These are phyloP conservation scores for Alternaria sp. DNA, from an alignment of 2,329 filamentous ascomycete species.

Conservation along the genomic window DNA sequence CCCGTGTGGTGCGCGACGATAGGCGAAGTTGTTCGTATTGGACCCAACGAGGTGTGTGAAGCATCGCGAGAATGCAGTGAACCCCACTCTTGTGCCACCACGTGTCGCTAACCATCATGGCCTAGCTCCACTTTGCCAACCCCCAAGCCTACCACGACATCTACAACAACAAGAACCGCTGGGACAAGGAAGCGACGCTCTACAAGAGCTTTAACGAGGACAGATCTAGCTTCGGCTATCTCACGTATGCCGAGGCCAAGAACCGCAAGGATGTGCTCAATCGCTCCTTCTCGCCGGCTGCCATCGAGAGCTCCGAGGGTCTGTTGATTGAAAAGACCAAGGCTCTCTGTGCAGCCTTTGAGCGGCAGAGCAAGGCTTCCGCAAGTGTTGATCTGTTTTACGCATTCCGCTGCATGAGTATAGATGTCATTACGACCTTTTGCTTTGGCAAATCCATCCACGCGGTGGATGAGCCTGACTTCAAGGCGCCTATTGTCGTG, in stretches of 20 bases:
- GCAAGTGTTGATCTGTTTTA: conserved; percentile 32
- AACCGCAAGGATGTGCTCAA: conserved; percentile 52
- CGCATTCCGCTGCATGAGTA: conserved; percentile 29
- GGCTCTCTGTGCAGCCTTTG: conserved; percentile 40
- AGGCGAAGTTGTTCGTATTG: conserved; percentile 38
- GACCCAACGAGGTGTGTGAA: conserved; percentile 31
- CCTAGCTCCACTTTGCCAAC: conserved; percentile 52
- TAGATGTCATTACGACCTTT: conserved; percentile 43
- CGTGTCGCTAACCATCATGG: conserved; percentile 14
- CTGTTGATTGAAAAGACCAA: conserved; percentile 48
- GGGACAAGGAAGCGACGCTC: conserved; percentile 51
- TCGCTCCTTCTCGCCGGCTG: conserved; percentile 51
- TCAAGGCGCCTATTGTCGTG: conserved; percentile 51
- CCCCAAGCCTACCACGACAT: conserved; percentile 54
- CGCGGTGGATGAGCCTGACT: conserved; percentile 48
- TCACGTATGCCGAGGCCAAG: conserved; percentile 50
- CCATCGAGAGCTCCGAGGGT: conserved; percentile 45
- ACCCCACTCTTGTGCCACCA: background rate
- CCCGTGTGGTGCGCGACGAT: background rate
- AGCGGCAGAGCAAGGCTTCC: conserved; percentile 24
- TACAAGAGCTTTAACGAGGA: conserved; percentile 53
- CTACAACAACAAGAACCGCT: conserved; percentile 50
- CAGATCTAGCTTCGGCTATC: conserved; percentile 52
- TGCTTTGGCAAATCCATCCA: conserved; percentile 52
- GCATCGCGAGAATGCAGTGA: conserved; percentile 10